Evolutionary conservation across 495 filamentous ascomycete species (phyloP), one percentile per base, ranked within the genome.

Genomic region (Opeltia flavorubescens): DNA sequence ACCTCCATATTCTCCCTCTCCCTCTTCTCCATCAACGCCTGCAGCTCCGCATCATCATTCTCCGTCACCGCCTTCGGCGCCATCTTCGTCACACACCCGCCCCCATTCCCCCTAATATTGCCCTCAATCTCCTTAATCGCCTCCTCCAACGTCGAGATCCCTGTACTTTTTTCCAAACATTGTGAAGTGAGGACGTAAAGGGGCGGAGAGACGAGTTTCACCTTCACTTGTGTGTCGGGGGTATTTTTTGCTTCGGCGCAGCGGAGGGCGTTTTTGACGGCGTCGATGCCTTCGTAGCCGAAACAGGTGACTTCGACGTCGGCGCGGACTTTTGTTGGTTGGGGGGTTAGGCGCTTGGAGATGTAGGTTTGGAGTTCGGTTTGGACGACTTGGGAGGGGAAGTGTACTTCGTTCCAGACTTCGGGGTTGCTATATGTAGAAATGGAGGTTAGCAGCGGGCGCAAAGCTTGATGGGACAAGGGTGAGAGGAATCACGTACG

Each of bases 271-370:
- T 74, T 67, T 75, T 98, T 98, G 59, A 98, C 88, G 25, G 91
- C 91, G 57, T 96, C 91, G 71, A 98, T 96, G 57, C 91, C 91
- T 48, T 96, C 91, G 64, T 98, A 98, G 30, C 83, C 83, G 69
- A 95, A 98, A 72, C 91, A 98, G 44, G 88, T 95, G 41, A 95
- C 91, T 66, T 95, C 91, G 45, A 98, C 83, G 66, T 98, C 91
- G 52, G 91, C 86, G 59, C 91, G 89, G 46, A 98, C 86, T 68
- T 98, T 98, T 40, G 89, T 96, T 2, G 91, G 91, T 59, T 95
- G 89, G 20, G 91, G 91, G 11, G 89, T 96, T 46, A 98, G 74
- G 54, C 89, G 82, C 74, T 94, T 96, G 67, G 82, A 75, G 64
- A 96, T 96, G 68, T 96, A 98, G 38, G 77, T 77, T 64, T 83